These are phyloP conservation scores for Yamadazyma tumulicola DNA, from an alignment of 805 yeast species.

Conservation along the genomic window DNA sequence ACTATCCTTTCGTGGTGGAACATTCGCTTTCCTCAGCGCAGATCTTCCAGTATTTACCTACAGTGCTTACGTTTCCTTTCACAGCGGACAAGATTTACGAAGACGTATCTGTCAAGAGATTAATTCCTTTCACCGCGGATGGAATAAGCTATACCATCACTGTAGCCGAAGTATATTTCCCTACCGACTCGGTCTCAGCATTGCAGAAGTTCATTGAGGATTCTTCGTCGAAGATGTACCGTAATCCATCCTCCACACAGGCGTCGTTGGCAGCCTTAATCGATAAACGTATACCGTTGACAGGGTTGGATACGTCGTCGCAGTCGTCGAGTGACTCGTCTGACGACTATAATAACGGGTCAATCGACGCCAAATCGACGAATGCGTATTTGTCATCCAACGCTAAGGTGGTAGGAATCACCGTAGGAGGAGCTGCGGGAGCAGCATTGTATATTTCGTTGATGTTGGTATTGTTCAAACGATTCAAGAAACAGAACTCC, in stretches of 20 bases:
- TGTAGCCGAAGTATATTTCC: conserved; percentile 85
- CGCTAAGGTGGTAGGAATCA: conserved; percentile 66
- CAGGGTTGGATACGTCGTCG: conserved; percentile 33
- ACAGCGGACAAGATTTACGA: conserved; percentile 22
- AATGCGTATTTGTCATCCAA: conserved; percentile 17
- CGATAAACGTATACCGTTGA: conserved; percentile 64
- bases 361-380: conserved; percentile 25
- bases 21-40: conserved; percentile 78
- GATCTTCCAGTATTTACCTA: conserved; percentile 81
- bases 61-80: conserved; percentile 63
- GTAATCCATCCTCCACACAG: conserved; percentile 53
- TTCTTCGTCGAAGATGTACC: conserved; percentile 56
- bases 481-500: conserved; percentile 41
- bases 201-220: conserved; percentile 51
- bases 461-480: conserved; percentile 53
- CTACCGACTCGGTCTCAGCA: conserved; percentile 44
- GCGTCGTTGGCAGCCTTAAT: conserved; percentile 61
- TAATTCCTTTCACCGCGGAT: conserved; percentile 69
- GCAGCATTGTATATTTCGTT: conserved; percentile 60
- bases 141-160: conserved; percentile 66
- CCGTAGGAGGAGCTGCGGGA: conserved; percentile 81
- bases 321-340: conserved; percentile 13
- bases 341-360: conserved; percentile 25
- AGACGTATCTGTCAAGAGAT: conserved; percentile 56
- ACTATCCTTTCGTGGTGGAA: conserved; percentile 78